A percentile compares a stretch with the other conserved stretches of the same genome.
Evolutionary conservation across 75 land plant species (phyloP).

Genomic region (Pseudotsuga menziesii): DNA sequence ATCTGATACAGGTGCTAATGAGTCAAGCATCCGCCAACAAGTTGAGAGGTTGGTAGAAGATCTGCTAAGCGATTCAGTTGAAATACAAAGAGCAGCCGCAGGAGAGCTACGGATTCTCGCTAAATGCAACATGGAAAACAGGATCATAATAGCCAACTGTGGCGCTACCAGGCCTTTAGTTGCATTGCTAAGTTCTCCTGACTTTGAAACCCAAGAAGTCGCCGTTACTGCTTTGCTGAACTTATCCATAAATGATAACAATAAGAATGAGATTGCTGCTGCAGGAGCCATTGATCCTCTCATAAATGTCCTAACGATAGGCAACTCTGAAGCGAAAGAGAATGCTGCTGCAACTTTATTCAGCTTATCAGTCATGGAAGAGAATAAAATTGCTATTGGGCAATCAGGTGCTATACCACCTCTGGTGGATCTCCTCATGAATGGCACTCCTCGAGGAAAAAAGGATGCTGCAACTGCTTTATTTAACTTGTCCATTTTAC

Average conservation of each 20-base stretch:
- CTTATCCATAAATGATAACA: conserved; percentile 87
- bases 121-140: conserved; percentile 73
- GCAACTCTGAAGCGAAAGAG: conserved; percentile 81
- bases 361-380: conserved; percentile 86
- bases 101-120: conserved; percentile 72
- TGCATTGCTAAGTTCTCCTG: conserved; percentile 51
- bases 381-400: conserved; percentile 81
- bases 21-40: conserved; percentile 42
- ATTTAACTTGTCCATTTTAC: conserved; percentile 77
- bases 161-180: conserved; percentile 78
- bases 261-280: conserved; percentile 76
- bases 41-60: conserved; percentile 66
- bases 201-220: conserved; percentile 66
- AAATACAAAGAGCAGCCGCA: conserved; percentile 60
- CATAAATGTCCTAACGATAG: conserved; percentile 77
- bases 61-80: conserved; percentile 45
- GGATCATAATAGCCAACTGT: conserved; percentile 75
- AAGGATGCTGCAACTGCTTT: conserved; percentile 97
- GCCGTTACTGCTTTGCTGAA: conserved; percentile 92
- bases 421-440: conserved; percentile 79
- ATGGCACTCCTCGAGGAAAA: conserved; percentile 91
- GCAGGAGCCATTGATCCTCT: conserved; percentile 88
- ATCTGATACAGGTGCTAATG: conserved; percentile 38
- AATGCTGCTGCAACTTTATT: conserved; percentile 94
- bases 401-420: conserved; percentile 84